Percentiles rank a stretch among this genome's conserved stretches.
Evolutionary conservation across 164 flowering plant genomes (phyloP).

Genomic region (Akebia trifoliata): DNA sequence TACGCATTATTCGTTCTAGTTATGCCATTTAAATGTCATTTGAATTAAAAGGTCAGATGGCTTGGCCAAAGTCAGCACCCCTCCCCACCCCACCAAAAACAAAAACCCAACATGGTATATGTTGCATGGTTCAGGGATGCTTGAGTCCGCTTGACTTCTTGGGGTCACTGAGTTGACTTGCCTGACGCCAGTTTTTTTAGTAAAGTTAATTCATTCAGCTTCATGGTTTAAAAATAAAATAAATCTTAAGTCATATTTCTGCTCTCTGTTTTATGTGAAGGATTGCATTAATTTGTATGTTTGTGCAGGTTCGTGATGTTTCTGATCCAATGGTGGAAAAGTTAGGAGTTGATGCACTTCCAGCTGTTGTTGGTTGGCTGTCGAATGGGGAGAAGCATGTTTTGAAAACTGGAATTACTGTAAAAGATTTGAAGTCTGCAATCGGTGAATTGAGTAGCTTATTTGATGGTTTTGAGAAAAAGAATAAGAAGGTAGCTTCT

Average conservation of each 20-base stretch:
- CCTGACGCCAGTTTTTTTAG: no score
- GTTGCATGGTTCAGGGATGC: no score
- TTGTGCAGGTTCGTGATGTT: slow-evolving; percentile 55
- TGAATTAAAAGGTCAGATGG: neutral
- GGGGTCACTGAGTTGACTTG: no score
- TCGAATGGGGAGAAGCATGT: slow-evolving; percentile 76
- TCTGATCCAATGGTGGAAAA: slow-evolving; percentile 53
- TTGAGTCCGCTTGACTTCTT: no score
- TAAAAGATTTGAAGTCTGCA: slow-evolving; percentile 74
- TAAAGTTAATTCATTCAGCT: no score
- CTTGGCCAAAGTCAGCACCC: neutral
- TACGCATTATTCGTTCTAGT: neutral
- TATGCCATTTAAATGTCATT: neutral
- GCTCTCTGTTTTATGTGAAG: neutral
- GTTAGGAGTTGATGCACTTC: slow-evolving; percentile 69
- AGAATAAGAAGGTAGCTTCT: slow-evolving; percentile 54
- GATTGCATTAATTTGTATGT: neutral
- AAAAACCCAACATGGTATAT: no score
- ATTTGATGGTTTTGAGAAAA: slow-evolving; percentile 66
- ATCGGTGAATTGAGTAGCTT: slow-evolving; percentile 51
- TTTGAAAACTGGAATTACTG: slow-evolving; percentile 61
- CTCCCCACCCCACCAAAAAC: no score
- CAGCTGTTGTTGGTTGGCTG: slow-evolving; percentile 85
- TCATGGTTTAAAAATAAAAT: no score
- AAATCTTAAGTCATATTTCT: no score